Evolutionary conservation across 257 asterid species (phyloP).

Genomic region (Lavandula angustifolia): DNA sequence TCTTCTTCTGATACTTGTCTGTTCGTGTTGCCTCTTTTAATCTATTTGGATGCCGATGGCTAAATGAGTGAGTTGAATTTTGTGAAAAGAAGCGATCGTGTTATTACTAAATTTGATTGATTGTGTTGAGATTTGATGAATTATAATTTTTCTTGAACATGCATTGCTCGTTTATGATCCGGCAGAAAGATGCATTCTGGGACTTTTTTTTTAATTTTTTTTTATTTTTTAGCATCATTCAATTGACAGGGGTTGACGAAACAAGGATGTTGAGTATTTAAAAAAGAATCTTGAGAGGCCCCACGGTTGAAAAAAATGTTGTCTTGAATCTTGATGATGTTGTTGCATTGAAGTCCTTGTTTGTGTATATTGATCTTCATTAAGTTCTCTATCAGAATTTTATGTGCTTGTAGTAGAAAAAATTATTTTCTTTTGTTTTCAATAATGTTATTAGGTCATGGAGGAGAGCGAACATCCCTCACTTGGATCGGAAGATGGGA

Average conservation of each 20-base stretch:
- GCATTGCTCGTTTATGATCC: slow-evolving; percentile 9
- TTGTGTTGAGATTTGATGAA: neutral
- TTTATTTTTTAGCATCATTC: neutral
- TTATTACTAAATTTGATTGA: neutral
- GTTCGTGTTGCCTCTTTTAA: neutral
- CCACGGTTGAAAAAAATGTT: neutral
- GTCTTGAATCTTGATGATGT: neutral
- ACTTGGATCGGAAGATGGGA: slow-evolving; percentile 56
- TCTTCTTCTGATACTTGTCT: neutral
- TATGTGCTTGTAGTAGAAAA: slow-evolving; percentile 3
- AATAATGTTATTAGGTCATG: slow-evolving; percentile 45
- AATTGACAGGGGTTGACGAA: too few relatives aligned
- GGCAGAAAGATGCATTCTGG: neutral
- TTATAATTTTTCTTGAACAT: neutral
- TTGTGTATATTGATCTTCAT: neutral
- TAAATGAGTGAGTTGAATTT: too few relatives aligned
- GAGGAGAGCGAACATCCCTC: slow-evolving; percentile 54
- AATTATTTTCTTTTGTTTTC: slow-evolving; percentile 1
- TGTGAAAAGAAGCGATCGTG: neutral
- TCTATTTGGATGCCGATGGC: too few relatives aligned
- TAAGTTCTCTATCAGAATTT: neutral
- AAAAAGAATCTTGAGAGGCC: slow-evolving; percentile 12
- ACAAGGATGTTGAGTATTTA: neutral
- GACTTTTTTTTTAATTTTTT: too few relatives aligned
- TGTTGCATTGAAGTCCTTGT: neutral